Evolutionary conservation across 2,329 filamentous ascomycete species (phyloP), one percentile per base, ranked within the genome.

Genomic region (Xylariaceae sp.): DNA sequence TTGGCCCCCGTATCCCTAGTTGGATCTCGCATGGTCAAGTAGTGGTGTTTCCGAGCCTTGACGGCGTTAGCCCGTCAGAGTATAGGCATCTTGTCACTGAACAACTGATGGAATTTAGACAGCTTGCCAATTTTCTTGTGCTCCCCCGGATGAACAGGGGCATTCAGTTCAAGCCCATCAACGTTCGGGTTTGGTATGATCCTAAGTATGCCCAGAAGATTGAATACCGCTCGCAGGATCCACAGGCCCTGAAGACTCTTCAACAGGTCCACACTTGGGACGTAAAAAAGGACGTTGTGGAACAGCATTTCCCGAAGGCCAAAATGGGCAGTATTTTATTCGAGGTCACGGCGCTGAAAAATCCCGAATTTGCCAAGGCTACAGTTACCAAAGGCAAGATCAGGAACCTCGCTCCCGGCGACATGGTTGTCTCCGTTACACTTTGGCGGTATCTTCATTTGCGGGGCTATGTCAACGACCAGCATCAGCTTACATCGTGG

Each of bases 401-500:
- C 11, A 84, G 81, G 60, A 83, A 87, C n/a, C 83, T 88, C 63
- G 81, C 88, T 53, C 80, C 79, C 18, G 72, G 75, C 13, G 89
- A 94, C 68, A 82, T 93, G 57, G 77, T 91, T 57, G 75, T 80
- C 6, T 84, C 84, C 15, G 90, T 96, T 68, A 84, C 88, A 5
- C 82, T 93, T 60, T 97, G 91, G 88, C 85, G 92, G 57, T 94
- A 97, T 74, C 80, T 99, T 18, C 90, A 96, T 70, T 80, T 97
- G 53, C 86, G 92, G 60, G 92, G 88, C 23, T 99, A 97, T 69
- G 81, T 96, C 51, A 85, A 94, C 66, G 81, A 86, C 54, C 79
- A 83, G 52, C 93, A 97, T 74, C 84, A 87, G 61, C 80, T 97
- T 62, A 96, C 92, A 7, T 75, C 79, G 7, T 96, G 92, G 91